phyloP scores from a whole-genome alignment of 805 yeast genomes.

The Pichia cabralensis region DNA sequence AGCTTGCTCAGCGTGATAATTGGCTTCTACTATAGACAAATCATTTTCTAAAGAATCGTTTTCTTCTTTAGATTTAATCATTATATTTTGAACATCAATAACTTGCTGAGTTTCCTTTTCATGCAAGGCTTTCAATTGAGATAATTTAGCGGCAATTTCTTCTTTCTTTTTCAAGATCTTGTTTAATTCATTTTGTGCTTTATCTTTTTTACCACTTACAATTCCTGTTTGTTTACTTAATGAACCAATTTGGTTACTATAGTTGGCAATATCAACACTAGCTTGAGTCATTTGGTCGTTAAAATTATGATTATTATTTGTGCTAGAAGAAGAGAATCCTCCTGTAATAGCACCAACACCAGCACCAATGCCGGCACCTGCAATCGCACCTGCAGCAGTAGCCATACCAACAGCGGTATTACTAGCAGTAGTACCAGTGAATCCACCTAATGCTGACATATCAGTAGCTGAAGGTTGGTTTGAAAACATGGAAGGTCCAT shows the following conservation, averaged over 20 bases:
- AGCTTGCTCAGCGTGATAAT: conserved; percentile 56
- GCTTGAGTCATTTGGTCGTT: conserved; percentile 67
- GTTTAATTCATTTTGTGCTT: conserved; percentile 71
- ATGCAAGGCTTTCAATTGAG: conserved; percentile 56
- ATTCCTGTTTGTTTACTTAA: conserved; percentile 64
- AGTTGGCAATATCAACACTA: conserved; percentile 76
- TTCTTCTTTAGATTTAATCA: conserved; percentile 53
- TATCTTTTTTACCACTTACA: conserved; percentile 57
- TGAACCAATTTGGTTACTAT: conserved; percentile 76
- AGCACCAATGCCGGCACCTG: background rate
- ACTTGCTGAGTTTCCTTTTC: conserved; percentile 73
- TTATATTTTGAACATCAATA: conserved; percentile 54
- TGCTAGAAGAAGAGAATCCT: conserved; percentile 1
- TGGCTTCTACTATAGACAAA: conserved; percentile 69
- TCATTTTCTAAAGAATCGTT: conserved; percentile 63
- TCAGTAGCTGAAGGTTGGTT: conserved; percentile 9
- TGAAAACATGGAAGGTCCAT: conserved; percentile 7
- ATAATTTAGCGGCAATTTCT: conserved; percentile 65
- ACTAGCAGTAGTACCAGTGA: background rate
- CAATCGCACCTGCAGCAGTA: background rate
- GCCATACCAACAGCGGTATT: conserved; percentile 1
- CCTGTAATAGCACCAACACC: conserved; percentile 6
- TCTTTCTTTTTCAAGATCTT: conserved; percentile 55
- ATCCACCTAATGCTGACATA: background rate
- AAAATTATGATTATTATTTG: conserved; percentile 1